phyloP scores from a whole-genome alignment of 2,329 filamentous ascomycete species.

The Microcyclosporella mali region DNA sequence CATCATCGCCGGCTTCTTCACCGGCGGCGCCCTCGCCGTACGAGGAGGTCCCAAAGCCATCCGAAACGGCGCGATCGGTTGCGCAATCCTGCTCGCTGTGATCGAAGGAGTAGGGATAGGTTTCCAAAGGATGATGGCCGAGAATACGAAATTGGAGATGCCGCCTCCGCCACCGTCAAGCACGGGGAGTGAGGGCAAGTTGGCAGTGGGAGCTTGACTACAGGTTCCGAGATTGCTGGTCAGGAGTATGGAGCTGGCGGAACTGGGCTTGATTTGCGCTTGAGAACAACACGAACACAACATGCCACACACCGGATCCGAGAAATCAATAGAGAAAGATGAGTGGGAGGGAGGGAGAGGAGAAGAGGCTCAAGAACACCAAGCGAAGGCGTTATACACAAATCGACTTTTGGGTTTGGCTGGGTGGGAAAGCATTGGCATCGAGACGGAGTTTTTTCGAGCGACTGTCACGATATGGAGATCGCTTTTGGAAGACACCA shows the following conservation, averaged over 20 bases:
- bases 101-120: slow-evolving; percentile 97
- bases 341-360: too few relatives aligned
- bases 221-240: slow-evolving; percentile 9
- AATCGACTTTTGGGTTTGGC: too few relatives aligned
- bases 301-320: too few relatives aligned
- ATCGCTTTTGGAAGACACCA: too few relatives aligned
- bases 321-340: too few relatives aligned
- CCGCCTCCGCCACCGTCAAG: slow-evolving; percentile 40
- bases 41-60: slow-evolving; percentile 88
- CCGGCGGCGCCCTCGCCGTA: slow-evolving; percentile 83
- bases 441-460: too few relatives aligned
- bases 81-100: slow-evolving; percentile 85
- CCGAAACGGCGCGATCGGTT: slow-evolving; percentile 92
- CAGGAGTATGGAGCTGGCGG: slow-evolving; percentile 16
- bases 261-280: slow-evolving; percentile 20
- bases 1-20: slow-evolving; percentile 96
- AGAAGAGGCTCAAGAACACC: too few relatives aligned
- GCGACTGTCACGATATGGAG: too few relatives aligned
- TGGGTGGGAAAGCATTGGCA: too few relatives aligned
- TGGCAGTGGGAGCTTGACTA: slow-evolving; percentile 22
- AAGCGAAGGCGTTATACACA: too few relatives aligned
- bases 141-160: slow-evolving; percentile 72
- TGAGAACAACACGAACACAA: too few relatives aligned
- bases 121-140: slow-evolving; percentile 89
- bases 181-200: slow-evolving; percentile 26